Evolutionary conservation across 768 basidiomycete species (phyloP).

Genomic region (Mycena belliarum): DNA sequence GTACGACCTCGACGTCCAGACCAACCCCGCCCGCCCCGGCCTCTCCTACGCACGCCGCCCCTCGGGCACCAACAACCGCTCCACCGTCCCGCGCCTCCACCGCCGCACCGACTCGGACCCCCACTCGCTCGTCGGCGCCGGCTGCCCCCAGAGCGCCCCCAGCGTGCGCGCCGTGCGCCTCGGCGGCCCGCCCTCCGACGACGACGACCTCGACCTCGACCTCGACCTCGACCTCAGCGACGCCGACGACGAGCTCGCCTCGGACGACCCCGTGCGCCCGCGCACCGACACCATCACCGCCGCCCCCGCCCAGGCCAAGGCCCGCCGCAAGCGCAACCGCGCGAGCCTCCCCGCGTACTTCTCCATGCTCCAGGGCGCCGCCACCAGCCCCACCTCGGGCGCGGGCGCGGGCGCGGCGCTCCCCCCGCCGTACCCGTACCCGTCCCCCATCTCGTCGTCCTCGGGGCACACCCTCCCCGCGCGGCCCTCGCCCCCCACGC

Average conservation of each 20-base stretch:
- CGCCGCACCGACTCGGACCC: constrained; percentile 53
- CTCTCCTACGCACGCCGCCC: constrained; percentile 70
- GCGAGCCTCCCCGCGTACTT: constrained; percentile 77
- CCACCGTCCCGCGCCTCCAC: constrained; percentile 58
- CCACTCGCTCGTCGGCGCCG: constrained; percentile 34
- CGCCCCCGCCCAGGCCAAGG: constrained; percentile 34
- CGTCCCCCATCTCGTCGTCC: constrained; percentile 48
- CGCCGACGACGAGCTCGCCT: constrained; percentile 39
- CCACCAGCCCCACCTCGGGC: constrained; percentile 27
- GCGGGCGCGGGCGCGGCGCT: too few relatives aligned
- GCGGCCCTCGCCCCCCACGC: constrained; percentile 62
- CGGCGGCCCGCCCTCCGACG: constrained; percentile 38
- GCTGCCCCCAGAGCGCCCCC: constrained; percentile 42
- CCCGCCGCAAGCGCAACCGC: constrained; percentile 61
- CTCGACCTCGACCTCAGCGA: constrained; percentile 30
- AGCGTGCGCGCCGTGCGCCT: constrained; percentile 28
- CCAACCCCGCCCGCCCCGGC: constrained; percentile 41
- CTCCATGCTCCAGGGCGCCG: constrained; percentile 61
- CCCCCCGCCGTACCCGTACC: constrained; percentile 15
- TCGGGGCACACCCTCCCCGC: constrained; percentile 45
- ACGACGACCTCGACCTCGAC: constrained; percentile 30
- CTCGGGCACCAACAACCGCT: constrained; percentile 68
- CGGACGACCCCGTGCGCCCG: constrained; percentile 28
- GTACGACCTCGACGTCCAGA: constrained; percentile 30
- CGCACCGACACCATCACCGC: constrained; percentile 26